Percentiles rank a stretch among this genome's conserved stretches.
These are phyloP conservation scores for Diplodia corticola DNA, from an alignment of 2,329 filamentous ascomycete genomes.

Conservation along the genomic window DNA sequence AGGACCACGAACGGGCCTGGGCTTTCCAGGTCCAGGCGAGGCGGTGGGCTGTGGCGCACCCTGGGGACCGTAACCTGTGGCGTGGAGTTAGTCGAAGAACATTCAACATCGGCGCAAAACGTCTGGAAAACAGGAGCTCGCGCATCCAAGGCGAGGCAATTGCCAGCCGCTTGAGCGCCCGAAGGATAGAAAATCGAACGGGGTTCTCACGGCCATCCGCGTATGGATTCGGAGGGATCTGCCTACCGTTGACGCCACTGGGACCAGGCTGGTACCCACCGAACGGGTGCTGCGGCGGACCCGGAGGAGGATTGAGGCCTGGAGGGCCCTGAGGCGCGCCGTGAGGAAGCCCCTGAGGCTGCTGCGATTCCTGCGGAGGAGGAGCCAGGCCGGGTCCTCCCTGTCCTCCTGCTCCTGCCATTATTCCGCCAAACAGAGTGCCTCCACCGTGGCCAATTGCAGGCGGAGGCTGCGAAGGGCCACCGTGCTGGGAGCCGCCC, in stretches of 20 bases:
- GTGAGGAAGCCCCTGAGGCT: slow-evolving; percentile 61
- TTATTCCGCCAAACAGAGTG: slow-evolving; percentile 93
- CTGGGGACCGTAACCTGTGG: slow-evolving; percentile 73
- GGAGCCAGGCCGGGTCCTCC: slow-evolving; percentile 75
- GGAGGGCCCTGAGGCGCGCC: slow-evolving; percentile 76
- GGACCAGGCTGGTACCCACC: slow-evolving; percentile 70
- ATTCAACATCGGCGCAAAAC: slow-evolving; percentile 41
- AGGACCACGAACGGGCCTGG: slow-evolving; percentile 62
- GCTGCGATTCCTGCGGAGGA: slow-evolving; percentile 63
- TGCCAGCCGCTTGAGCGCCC: slow-evolving; percentile 16
- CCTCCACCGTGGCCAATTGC: slow-evolving; percentile 83
- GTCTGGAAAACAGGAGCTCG: slow-evolving; percentile 11
- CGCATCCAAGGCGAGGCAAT: slow-evolving; percentile 11
- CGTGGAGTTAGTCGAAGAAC: not conserved
- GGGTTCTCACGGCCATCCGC: slow-evolving; percentile 16
- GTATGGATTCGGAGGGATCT: slow-evolving; percentile 25
- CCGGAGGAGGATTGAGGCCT: slow-evolving; percentile 55
- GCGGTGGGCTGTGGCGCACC: slow-evolving; percentile 75
- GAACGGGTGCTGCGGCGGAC: slow-evolving; percentile 66
- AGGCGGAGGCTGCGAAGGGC: slow-evolving; percentile 80
- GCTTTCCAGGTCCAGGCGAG: slow-evolving; percentile 75
- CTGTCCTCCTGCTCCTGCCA: slow-evolving; percentile 84
- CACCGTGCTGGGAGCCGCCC: slow-evolving; percentile 70
- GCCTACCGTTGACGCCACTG: slow-evolving; percentile 61
- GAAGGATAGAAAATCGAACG: slow-evolving; percentile 16